Base-by-base conservation (phyloP, 2,329 filamentous ascomycete species). In the Cercospora berteroae region DNA sequence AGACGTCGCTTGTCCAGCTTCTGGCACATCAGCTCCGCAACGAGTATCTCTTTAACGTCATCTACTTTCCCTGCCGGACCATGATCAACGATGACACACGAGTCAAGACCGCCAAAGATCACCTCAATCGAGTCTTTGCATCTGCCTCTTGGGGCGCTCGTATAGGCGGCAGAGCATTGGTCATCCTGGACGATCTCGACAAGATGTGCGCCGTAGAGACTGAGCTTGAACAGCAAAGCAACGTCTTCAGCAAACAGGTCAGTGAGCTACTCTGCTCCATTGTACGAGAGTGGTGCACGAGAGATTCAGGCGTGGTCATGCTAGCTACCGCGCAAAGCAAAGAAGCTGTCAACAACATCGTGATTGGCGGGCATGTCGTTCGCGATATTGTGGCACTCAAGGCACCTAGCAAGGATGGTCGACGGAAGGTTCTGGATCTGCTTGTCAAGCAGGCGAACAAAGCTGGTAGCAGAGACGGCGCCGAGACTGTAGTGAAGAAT, bases 311-410 rank as follows among this genome's bases (percentile, higher is more conserved):
- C 1, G 91, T 99, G 13, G 92, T 97, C 4, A 80, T 99, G 62
- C 84, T 99, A 9, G 94, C 93, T 4, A 98, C 94, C 20, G 93
- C 94, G 0, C 93, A 97, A 78, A 90, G 90, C 18, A 99, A 99
- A 77, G 95, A 99, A 71, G 90, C 92, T 0, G 82, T 99, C 60
- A 95, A 99, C 79, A 94, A 92, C 72, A 88, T 96, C 16, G 87
- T 99, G 62, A 88, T 98, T 66, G 93, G 94, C 23, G 93, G 94
- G 0, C 94, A 98, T 78, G 89, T 98, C 36, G 92, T 97, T 42
- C 89, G 93, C 59, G 95, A 99, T 77, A 97, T 97, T 69, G 83
- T 98, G 33, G 89, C 90, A 55, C 82, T 99, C 64, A 95, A 94
- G 76, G 94, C 95, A 0, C 95, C 95, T 0, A 91, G 94, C 74